phyloP scores from a whole-genome alignment of 2,329 filamentous ascomycete species.

The Pseudocercospora fijiensis region DNA sequence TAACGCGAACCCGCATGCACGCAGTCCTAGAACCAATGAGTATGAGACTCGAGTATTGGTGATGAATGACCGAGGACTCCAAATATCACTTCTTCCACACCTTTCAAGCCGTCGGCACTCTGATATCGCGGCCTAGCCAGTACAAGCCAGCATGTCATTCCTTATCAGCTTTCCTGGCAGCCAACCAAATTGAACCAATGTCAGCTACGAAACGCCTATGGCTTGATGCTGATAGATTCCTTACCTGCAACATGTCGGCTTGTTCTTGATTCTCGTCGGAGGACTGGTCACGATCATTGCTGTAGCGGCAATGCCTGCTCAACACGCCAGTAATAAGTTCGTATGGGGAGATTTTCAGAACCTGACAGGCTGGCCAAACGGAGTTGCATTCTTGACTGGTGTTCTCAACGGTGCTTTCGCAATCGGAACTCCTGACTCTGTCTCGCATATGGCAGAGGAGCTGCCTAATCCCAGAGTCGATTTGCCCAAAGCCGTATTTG shows the following conservation, averaged over 20 bases:
- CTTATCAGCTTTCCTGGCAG: slow-evolving; percentile 1
- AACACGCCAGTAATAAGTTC: slow-evolving; percentile 51
- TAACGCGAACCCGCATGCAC: neutral
- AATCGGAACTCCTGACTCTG: slow-evolving; percentile 40
- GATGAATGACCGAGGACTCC: neutral
- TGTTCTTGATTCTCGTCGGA: slow-evolving; percentile 51
- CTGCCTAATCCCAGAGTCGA: slow-evolving; percentile 42
- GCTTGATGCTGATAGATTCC: slow-evolving; percentile 35
- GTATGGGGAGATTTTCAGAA: slow-evolving; percentile 44
- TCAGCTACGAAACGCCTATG: neutral
- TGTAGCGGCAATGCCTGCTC: slow-evolving; percentile 53
- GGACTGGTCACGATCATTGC: slow-evolving; percentile 41
- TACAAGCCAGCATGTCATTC: neutral
- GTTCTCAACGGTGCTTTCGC: slow-evolving; percentile 43
- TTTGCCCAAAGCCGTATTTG: slow-evolving; percentile 52
- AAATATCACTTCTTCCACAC: neutral
- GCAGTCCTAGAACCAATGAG: neutral
- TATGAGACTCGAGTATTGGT: neutral
- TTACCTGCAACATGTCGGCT: slow-evolving; percentile 54
- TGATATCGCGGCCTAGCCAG: neutral
- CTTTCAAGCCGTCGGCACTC: neutral
- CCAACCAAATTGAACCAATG: neutral
- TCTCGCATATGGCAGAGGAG: slow-evolving; percentile 42
- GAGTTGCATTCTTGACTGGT: slow-evolving; percentile 40
- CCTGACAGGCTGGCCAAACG: slow-evolving; percentile 51